Evolutionary conservation across 352 stramenopile genomes (phyloP).

Genomic region (Phytophthora megakarya): DNA sequence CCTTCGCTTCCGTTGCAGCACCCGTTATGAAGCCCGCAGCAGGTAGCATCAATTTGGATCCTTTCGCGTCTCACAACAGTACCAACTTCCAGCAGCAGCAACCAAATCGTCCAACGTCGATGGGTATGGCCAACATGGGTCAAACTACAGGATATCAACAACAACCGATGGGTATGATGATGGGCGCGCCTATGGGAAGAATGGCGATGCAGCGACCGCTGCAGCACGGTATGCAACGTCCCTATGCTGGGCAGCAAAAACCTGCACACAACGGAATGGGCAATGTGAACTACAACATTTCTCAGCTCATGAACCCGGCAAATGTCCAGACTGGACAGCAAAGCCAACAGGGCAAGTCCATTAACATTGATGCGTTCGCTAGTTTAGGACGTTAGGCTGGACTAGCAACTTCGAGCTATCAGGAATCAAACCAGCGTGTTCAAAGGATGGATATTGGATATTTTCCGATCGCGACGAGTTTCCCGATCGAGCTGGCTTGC

Average conservation of each 20-base stretch:
- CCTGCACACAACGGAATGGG: constrained; percentile 20
- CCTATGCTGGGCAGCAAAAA: constrained; percentile 31
- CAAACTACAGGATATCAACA: constrained; percentile 30
- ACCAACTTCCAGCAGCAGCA: constrained; percentile 32
- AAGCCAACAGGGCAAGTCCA: constrained; percentile 57
- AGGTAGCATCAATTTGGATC: constrained; percentile 56
- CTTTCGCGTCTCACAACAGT: constrained; percentile 44
- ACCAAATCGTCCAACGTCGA: constrained; percentile 20
- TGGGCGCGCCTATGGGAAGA: constrained; percentile 26
- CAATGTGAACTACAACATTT: constrained; percentile 83
- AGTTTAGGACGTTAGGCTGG: constrained; percentile 44
- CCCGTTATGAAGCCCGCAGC: constrained; percentile 51
- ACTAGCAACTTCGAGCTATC: not conserved
- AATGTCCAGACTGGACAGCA: constrained; percentile 50
- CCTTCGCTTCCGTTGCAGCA: constrained; percentile 57
- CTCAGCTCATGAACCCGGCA: constrained; percentile 80
- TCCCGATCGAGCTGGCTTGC: constrained; percentile 41
- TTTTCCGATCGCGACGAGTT: constrained; percentile 7
- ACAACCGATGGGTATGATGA: constrained; percentile 23
- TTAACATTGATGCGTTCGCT: constrained; percentile 87
- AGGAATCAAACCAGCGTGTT: constrained; percentile 11
- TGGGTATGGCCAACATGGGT: constrained; percentile 9
- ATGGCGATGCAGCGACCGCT: constrained; percentile 38
- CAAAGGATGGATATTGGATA: not conserved
- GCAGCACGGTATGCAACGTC: constrained; percentile 26